Base-by-base conservation (phyloP, 2,329 filamentous ascomycete genomes). In the Cadophora sp. region DNA sequence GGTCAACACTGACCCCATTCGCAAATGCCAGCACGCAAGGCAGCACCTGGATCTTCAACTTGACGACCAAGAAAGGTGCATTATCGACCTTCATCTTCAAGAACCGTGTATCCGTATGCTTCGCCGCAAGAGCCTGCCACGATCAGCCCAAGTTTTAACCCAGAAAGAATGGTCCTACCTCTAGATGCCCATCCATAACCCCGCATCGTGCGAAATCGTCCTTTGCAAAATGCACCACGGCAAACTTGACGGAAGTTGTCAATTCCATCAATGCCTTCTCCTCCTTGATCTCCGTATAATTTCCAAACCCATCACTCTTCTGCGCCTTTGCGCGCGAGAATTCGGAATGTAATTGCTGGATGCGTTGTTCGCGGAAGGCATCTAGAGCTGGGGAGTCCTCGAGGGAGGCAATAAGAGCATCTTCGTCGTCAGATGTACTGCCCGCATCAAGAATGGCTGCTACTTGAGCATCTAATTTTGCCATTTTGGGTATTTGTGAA, bases 31-130 rank as follows among this genome's bases (percentile, higher is more conserved):
- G 81, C 22, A 89, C 84, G 73, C 86, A 89, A 4, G 86, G 86
- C 51, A 89, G 77, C 2, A 88, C 85, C 73, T 87, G 82, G 22
- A 89, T 80, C 46, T 85, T 85, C 34, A 89, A 77, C 73, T 85
- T 87, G 3, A 84, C 84, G 29, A 88, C 85, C 63, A 89, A 77
- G 68, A 88, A 89, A 1, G 86, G 85, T 6, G 85, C 85, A 68
- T 88, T 87, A 65, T 87, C 85, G 40, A 88, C 86, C 70, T 86
- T 85, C 74, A 88, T 87, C 69, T 81, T 83, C 22, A 88, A 77
- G 65, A 89, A 85, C 22, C 86, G 79, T 2, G 86, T 87, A 73
- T 88, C 86, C 70, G 86, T 86, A 74, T 89, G 86, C 68, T 85
- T 85, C 22, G 81, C 81, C 0, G 86, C 85, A 50, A 89, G 79